Evolutionary conservation across 371 early-diverging fungal genomes (phyloP).

Genomic region (Rhizopus microsporus): DNA sequence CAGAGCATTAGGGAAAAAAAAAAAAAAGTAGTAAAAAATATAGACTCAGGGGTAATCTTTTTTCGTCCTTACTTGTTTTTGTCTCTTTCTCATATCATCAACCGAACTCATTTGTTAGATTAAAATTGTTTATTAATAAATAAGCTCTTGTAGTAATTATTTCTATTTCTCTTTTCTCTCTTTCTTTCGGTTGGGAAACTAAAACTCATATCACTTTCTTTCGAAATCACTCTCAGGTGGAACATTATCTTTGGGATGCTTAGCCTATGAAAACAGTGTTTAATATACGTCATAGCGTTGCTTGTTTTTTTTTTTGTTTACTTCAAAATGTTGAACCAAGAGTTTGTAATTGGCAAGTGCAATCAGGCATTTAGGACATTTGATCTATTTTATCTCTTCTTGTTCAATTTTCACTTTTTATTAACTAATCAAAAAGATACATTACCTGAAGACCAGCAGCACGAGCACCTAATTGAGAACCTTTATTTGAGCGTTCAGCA

Average conservation of each 20-base stretch:
- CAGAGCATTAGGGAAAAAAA: too few species aligned
- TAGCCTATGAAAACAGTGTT: constrained; percentile 40
- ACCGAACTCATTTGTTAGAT: too few species aligned
- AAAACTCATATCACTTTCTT: constrained; percentile 1
- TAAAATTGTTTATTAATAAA: too few species aligned
- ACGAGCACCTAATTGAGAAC: constrained; percentile 59
- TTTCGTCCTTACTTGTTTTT: too few species aligned
- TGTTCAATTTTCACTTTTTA: not conserved
- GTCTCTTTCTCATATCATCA: too few species aligned
- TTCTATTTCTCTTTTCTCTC: too few species aligned
- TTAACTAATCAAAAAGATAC: not conserved
- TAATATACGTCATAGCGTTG: not conserved
- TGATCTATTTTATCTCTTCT: constrained; percentile 26
- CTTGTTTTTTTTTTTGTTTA: constrained; percentile 11
- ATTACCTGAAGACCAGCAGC: constrained; percentile 61
- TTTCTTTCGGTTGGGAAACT: too few species aligned
- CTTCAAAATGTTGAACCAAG: constrained; percentile 64
- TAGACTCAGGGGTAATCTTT: too few species aligned
- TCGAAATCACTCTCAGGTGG: constrained; percentile 45
- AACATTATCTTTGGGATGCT: constrained; percentile 57
- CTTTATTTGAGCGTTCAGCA: constrained; percentile 41
- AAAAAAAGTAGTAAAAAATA: too few species aligned
- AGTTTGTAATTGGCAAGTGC: constrained; percentile 58
- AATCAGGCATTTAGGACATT: constrained; percentile 43
- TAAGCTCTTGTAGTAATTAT: too few species aligned